Base-by-base conservation (phyloP, 345 rosid species). In the Cardamine occulta region DNA sequence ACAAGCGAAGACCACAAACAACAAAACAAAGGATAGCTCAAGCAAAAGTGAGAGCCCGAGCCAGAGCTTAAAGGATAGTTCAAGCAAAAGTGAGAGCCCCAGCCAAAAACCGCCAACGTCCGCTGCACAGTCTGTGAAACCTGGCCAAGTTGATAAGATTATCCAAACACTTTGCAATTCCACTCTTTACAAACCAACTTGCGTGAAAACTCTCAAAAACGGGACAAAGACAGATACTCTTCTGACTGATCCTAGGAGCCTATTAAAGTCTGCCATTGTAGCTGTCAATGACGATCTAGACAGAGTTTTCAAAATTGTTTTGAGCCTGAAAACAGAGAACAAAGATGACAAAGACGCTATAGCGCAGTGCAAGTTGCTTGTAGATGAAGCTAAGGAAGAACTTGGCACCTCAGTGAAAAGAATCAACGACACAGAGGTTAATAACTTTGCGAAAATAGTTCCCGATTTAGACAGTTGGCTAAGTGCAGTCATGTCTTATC, bases 401-500 rank as follows among this genome's bases (percentile, higher is more conserved):
- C 64, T 91, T 65, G 37, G 44, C 4, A 39, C 44, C 1, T 81
- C 90, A 1, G 15, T 78, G 24, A 67, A 51, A 24, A 54, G 58
- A 42, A 74, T 82, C 42, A 75, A 65, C 3, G 70, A 70, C 13
- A 59, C 64, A 63, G 80, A 84, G n/a, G n/a, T 64, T 3, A 70
- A 17, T 8, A 80, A 70, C 69, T 67, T 59, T 21, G 23, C 57
- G 2, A 78, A 68, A 52, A 72, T 63, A 23, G 60, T 65, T 24
- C 79, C 84, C 0, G 86, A 88, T 3, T 68, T 91, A 75, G 83
- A 84, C 75, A 88, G 66, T 71, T 87, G 93, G 94, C 63, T 91
- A 24, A 93, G 96, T 42, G 97, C 98, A 0, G 96, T 87, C 13
- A 83, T 89, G 81, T 83, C 97, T 28, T 90, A 93, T 77, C 90